Conservation (phyloP, 352 stramenopile genomes). For the Pythium aquatile region DNA sequence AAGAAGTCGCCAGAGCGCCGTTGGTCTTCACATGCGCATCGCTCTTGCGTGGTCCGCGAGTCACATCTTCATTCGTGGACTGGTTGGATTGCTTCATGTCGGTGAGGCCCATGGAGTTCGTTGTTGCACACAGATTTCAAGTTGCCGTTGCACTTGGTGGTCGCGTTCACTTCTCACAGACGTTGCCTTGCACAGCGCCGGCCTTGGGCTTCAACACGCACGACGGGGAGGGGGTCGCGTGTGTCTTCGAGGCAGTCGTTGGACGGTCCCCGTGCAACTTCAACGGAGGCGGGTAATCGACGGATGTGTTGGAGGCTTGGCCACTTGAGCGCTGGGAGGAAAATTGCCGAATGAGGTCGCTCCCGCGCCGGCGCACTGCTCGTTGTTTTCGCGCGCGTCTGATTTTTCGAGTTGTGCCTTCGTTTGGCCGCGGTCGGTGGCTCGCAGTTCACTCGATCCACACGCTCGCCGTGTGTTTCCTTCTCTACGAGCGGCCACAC, state of each 20-base stretch:
- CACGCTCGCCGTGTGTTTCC: conserved; percentile 7
- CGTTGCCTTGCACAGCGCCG: not conserved
- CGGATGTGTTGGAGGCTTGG: not conserved
- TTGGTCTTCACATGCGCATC: conserved; percentile 10
- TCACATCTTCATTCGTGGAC: conserved; percentile 22
- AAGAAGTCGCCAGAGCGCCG: not conserved
- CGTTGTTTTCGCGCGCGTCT: conserved; percentile 6
- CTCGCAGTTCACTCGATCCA: conserved; percentile 5
- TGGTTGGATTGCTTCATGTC: conserved; percentile 31
- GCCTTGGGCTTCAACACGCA: conserved; percentile 1
- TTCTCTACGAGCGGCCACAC: conserved; percentile 10
- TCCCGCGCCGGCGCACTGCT: not conserved
- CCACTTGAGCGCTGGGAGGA: conserved; percentile 15
- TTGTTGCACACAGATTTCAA: conserved; percentile 4
- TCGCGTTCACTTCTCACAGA: conserved; percentile 7
- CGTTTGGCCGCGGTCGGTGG: not conserved
- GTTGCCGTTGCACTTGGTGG: conserved; percentile 3
- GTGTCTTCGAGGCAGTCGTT: not conserved
- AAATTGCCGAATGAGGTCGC: conserved; percentile 23
- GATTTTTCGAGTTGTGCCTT: not conserved
- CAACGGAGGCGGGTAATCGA: not conserved
- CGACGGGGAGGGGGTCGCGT: not conserved
- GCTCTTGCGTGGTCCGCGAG: conserved; percentile 4
- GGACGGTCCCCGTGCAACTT: not conserved
- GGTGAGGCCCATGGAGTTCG: conserved; percentile 26